These are phyloP conservation scores for Penicillium subrubescens DNA, from an alignment of 495 filamentous ascomycete genomes.

Conservation along the genomic window DNA sequence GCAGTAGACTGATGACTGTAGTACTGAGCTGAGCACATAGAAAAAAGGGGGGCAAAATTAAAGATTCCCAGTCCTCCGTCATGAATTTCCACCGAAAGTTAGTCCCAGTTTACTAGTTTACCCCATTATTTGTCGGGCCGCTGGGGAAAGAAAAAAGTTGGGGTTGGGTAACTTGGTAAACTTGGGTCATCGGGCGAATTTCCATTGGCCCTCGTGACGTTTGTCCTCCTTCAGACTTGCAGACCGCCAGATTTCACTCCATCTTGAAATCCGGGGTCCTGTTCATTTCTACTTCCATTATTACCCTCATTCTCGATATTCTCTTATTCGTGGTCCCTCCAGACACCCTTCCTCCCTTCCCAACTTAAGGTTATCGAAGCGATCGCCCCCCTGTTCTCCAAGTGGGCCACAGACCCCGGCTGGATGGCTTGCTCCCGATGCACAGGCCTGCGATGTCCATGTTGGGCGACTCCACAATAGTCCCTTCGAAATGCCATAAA, in stretches of 20 bases:
- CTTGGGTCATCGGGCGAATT: slow-evolving; percentile 15
- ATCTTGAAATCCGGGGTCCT: slow-evolving; percentile 1
- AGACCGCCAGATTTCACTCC: slow-evolving; percentile 21
- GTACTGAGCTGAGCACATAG: not conserved
- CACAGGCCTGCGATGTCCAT: slow-evolving; percentile 38
- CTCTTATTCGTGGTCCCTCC: not conserved
- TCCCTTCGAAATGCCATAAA: slow-evolving; percentile 32
- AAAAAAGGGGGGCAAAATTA: not conserved
- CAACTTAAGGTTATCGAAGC: slow-evolving; percentile 1
- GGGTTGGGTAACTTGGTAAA: slow-evolving; percentile 1
- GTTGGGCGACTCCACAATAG: slow-evolving; percentile 38
- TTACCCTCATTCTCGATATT: not conserved
- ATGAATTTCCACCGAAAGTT: not conserved
- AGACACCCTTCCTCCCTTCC: not conserved
- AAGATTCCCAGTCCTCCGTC: not conserved
- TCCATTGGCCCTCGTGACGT: slow-evolving; percentile 27
- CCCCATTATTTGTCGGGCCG: not conserved
- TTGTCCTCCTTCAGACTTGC: slow-evolving; percentile 12
- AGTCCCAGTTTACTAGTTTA: not conserved
- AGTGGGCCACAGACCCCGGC: slow-evolving; percentile 19
- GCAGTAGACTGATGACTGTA: not conserved
- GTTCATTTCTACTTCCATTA: slow-evolving; percentile 12
- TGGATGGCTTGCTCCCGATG: slow-evolving; percentile 33
- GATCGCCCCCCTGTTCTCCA: not conserved
- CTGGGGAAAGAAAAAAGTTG: slow-evolving; percentile 4